Conservation (phyloP, 2,329 filamentous ascomycete genomes). For the Hypoxylon sp. region DNA sequence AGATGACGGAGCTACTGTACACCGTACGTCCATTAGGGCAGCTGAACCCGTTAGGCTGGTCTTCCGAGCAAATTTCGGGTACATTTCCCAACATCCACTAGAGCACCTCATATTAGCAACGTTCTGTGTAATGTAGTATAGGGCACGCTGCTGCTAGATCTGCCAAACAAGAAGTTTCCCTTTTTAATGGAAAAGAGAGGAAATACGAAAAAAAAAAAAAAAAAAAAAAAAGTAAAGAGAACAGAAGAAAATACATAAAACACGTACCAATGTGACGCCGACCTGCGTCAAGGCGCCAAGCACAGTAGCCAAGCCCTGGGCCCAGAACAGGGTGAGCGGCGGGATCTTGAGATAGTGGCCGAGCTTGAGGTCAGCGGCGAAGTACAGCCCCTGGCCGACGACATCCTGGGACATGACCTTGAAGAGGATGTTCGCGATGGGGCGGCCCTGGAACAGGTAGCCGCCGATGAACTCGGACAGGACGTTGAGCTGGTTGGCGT, state of each 20-base stretch:
- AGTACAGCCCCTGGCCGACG: constrained; percentile 54
- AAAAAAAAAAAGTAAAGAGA: no score
- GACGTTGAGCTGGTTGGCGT: constrained; percentile 58
- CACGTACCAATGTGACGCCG: constrained; percentile 42
- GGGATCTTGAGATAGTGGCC: constrained; percentile 61
- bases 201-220: not conserved
- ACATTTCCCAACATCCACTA: constrained; percentile 50
- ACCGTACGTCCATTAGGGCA: constrained; percentile 59
- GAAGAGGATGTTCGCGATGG: constrained; percentile 57
- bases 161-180: not conserved
- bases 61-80: constrained; percentile 50
- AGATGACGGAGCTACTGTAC: constrained; percentile 57
- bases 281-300: constrained; percentile 55
- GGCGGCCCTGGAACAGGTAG: constrained; percentile 55
- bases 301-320: constrained; percentile 57
- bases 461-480: constrained; percentile 58
- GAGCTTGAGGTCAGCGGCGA: constrained; percentile 59
- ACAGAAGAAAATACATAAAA: not conserved
- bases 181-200: not conserved
- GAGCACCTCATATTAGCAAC: not conserved
- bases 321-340: constrained; percentile 55
- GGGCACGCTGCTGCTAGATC: not conserved
- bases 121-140: not conserved
- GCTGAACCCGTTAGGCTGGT: constrained; percentile 55
- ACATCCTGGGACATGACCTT: constrained; percentile 53